Conservation (phyloP, 1,139 yeast species). For the Eremothecium gossypii region DNA sequence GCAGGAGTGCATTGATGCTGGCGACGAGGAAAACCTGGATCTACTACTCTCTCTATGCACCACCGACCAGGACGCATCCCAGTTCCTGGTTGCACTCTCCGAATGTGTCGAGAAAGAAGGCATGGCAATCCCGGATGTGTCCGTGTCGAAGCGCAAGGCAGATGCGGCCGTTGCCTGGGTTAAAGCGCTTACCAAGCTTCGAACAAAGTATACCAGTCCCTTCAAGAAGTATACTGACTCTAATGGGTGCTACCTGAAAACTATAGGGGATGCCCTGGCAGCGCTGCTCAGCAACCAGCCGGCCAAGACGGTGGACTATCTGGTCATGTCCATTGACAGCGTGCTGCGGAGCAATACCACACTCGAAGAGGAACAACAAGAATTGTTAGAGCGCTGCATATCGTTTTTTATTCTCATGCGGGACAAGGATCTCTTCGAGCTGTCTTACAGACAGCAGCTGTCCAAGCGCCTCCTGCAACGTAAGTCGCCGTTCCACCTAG, state of each 20-base stretch:
- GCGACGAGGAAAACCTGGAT: constrained; percentile 2
- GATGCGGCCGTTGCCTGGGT: constrained; percentile 61
- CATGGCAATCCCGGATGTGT: constrained; percentile 11
- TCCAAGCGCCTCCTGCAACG: constrained; percentile 72
- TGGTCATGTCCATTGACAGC: constrained; percentile 65
- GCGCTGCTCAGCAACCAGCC: constrained; percentile 50
- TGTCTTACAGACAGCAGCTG: constrained; percentile 76
- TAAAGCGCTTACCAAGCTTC: constrained; percentile 45
- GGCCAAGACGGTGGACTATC: constrained; percentile 54
- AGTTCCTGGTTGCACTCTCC: constrained; percentile 35
- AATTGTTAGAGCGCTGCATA: constrained; percentile 46
- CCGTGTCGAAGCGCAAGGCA: constrained; percentile 30
- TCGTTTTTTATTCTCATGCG: constrained; percentile 57
- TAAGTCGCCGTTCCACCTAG: constrained; percentile 51
- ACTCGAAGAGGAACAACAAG: constrained; percentile 46
- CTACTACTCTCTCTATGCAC: constrained; percentile 12
- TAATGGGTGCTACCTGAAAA: constrained; percentile 43
- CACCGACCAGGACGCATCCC: constrained; percentile 12
- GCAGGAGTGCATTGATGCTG: constrained; percentile 4
- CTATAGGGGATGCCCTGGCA: constrained; percentile 54
- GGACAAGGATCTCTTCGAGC: constrained; percentile 85
- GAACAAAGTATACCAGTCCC: constrained; percentile 43
- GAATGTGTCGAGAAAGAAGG: constrained; percentile 41
- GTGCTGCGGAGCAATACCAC: constrained; percentile 43
- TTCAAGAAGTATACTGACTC: constrained; percentile 40